These are phyloP conservation scores for Dimocarpus longan DNA, from an alignment of 345 rosid species.

Conservation along the genomic window DNA sequence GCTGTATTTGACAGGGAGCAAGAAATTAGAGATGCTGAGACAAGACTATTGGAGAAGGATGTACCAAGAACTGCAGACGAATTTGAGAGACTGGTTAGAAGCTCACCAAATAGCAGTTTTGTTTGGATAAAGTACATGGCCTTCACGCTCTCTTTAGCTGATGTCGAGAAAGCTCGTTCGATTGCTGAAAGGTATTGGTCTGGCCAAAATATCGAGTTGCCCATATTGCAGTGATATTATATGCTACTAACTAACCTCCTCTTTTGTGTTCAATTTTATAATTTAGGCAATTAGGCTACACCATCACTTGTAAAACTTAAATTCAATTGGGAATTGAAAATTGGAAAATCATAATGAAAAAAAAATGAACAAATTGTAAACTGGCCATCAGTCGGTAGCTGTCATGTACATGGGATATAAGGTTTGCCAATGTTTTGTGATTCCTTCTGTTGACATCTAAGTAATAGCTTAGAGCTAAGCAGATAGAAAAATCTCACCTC, in stretches of 20 bases:
- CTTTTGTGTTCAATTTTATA: background rate
- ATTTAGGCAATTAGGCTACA: background rate
- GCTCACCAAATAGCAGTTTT: slow-evolving; percentile 94
- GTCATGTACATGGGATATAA: no score
- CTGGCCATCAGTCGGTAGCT: background rate
- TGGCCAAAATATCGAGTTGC: background rate
- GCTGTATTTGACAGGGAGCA: slow-evolving; percentile 57
- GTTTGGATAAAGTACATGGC: slow-evolving; percentile 95
- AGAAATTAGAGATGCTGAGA: slow-evolving; percentile 92
- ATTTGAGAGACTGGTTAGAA: slow-evolving; percentile 85
- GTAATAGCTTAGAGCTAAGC: background rate
- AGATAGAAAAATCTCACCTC: background rate
- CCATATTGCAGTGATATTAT: background rate
- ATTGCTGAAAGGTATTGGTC: slow-evolving; percentile 81
- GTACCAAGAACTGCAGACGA: slow-evolving; percentile 85
- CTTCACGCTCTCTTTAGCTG: slow-evolving; percentile 74
- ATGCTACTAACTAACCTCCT: background rate
- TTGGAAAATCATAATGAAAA: background rate
- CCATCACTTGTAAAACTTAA: background rate
- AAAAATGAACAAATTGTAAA: background rate
- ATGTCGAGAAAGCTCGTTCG: slow-evolving; percentile 88
- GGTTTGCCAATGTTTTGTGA: background rate
- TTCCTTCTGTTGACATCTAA: background rate
- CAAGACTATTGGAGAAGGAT: slow-evolving; percentile 76
- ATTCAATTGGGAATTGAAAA: background rate